Conservation (phyloP, 1,284 basidiomycete genomes). For the Cryptococcus sp. region DNA sequence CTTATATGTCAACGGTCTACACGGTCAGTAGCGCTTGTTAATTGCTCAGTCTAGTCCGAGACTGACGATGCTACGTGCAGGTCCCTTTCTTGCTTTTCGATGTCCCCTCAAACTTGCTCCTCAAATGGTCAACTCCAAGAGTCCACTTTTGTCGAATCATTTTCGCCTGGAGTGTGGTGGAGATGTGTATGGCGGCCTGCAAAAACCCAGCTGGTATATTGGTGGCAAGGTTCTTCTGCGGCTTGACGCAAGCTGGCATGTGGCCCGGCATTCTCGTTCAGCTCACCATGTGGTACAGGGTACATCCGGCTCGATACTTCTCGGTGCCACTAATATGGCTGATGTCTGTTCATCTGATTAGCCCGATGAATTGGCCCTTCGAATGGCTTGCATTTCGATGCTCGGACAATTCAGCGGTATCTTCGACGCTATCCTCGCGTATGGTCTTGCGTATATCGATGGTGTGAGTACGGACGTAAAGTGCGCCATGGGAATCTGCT, state of each 20-base stretch:
- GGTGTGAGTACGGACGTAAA: too few species aligned
- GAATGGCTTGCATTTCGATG: conserved; percentile 2
- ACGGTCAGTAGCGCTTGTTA: not conserved
- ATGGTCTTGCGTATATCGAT: too few species aligned
- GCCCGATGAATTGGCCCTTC: conserved; percentile 13
- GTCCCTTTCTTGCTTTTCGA: conserved; percentile 15
- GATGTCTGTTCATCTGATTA: too few species aligned
- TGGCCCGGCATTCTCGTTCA: not conserved
- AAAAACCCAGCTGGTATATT: conserved; percentile 4
- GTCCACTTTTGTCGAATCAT: conserved; percentile 16
- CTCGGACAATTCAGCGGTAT: conserved; percentile 19
- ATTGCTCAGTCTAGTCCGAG: not conserved
- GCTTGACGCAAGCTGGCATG: not conserved
- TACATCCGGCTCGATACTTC: too few species aligned
- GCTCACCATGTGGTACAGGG: not conserved
- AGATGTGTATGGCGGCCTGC: conserved; percentile 7
- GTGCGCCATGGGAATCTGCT: too few species aligned
- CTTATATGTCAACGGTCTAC: conserved; percentile 8
- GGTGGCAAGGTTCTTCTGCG: conserved; percentile 3
- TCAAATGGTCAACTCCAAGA: conserved; percentile 13
- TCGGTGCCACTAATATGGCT: too few species aligned
- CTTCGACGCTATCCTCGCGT: conserved; percentile 6
- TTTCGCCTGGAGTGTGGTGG: conserved; percentile 9
- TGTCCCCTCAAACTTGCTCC: conserved; percentile 12
- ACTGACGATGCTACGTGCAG: not conserved